A percentile compares a stretch with the other conserved stretches of the same genome.
phyloP scores from a whole-genome alignment of 164 flowering plant species.

The Aristolochia fimbriata region DNA sequence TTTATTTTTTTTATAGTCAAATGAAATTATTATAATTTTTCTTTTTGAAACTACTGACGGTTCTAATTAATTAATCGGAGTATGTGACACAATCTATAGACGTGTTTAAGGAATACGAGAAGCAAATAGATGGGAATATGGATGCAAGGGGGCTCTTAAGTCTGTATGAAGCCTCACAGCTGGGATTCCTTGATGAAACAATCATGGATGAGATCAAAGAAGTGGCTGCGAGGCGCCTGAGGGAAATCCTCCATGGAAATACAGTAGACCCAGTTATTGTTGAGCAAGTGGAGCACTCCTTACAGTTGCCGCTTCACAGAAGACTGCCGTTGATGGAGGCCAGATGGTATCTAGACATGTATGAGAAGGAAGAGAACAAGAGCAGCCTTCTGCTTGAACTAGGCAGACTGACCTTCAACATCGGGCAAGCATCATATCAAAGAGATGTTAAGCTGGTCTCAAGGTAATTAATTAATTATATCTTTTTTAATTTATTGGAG shows the following conservation, averaged over 20 bases:
- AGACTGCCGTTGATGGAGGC: conserved; percentile 17
- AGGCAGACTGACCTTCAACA: conserved; percentile 15
- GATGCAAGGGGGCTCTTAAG: conserved; percentile 14
- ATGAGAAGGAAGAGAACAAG: conserved; percentile 6
- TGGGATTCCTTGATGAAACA: conserved; percentile 10
- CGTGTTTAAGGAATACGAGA: conserved; percentile 11
- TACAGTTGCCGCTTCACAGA: conserved; percentile 21
- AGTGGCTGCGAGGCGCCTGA: conserved; percentile 9
- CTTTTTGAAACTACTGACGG: too few relatives aligned
- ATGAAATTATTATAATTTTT: too few relatives aligned
- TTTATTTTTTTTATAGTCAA: too few relatives aligned
- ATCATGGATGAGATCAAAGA: conserved; percentile 11
- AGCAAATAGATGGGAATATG: not conserved
- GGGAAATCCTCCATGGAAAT: not conserved
- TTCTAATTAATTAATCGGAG: not conserved
- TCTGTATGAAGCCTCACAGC: conserved; percentile 24
- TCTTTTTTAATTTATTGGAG: too few relatives aligned
- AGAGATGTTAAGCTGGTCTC: conserved; percentile 8
- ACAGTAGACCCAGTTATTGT: not conserved
- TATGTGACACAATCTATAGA: conserved; percentile 2
- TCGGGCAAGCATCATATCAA: conserved; percentile 11
- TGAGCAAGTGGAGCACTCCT: conserved; percentile 13
- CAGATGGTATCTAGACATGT: conserved; percentile 20
- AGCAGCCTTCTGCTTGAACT: conserved; percentile 12
- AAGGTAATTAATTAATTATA: conserved; percentile 3